These are phyloP conservation scores for Hortiboletus rubellus DNA, from an alignment of 1,284 basidiomycete genomes.

Conservation along the genomic window DNA sequence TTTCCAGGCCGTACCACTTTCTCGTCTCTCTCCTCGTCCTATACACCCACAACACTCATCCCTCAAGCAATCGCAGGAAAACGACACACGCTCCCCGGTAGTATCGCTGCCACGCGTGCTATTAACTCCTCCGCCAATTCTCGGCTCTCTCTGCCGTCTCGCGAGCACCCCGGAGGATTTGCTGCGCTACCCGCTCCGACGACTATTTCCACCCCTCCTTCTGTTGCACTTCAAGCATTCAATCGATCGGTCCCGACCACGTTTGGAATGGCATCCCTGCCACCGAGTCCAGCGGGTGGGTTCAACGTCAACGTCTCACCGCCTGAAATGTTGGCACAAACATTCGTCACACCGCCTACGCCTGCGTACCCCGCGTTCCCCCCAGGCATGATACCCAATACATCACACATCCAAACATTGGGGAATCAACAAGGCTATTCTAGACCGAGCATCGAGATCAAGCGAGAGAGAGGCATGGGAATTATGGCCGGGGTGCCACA, in stretches of 20 bases:
- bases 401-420: conserved; percentile 55
- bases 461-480: conserved; percentile 49
- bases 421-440: conserved; percentile 46
- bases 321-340: conserved; percentile 15
- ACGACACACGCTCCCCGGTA: conserved; percentile 52
- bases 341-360: conserved; percentile 48
- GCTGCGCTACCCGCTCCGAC: conserved; percentile 8
- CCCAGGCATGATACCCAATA: conserved; percentile 45
- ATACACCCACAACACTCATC: conserved; percentile 23
- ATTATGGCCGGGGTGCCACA: conserved; percentile 41
- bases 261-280: conserved; percentile 44
- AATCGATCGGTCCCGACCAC: conserved; percentile 47
- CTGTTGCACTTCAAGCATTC: conserved; percentile 41
- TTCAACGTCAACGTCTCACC: background rate
- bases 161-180: conserved; percentile 26
- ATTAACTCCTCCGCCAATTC: conserved; percentile 41
- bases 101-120: conserved; percentile 37
- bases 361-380: conserved; percentile 74
- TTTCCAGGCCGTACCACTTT: conserved; percentile 52
- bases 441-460: conserved; percentile 64
- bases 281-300: background rate
- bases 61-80: conserved; percentile 54
- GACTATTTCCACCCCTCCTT: conserved; percentile 39
- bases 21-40: conserved; percentile 19
- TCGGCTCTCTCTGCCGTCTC: conserved; percentile 33